Evolutionary conservation across 2,329 filamentous ascomycete species (phyloP).

Genomic region (Pseudophaeomoniella oleicola): DNA sequence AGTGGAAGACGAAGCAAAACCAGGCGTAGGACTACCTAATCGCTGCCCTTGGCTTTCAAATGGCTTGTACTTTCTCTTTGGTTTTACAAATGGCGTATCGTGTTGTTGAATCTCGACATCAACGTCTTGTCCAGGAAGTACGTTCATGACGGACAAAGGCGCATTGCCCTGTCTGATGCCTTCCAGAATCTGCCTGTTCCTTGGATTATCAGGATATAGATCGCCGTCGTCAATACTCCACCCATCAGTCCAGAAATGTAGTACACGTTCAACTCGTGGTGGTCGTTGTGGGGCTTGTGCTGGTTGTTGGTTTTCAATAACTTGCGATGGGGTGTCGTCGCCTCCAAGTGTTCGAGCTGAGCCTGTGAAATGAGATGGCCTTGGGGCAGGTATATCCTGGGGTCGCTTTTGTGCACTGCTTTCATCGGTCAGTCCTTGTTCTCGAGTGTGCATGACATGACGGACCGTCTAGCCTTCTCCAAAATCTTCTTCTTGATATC

Average conservation of each 20-base stretch:
- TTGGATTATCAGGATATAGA: constrained; percentile 47
- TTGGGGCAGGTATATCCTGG: constrained; percentile 27
- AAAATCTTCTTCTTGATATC: constrained; percentile 36
- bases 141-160: constrained; percentile 48
- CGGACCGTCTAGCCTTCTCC: constrained; percentile 27
- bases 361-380: constrained; percentile 39
- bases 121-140: constrained; percentile 47
- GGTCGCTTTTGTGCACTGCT: constrained; percentile 6
- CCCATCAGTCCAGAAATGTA: constrained; percentile 52
- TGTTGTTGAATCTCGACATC: constrained; percentile 52
- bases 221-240: constrained; percentile 53
- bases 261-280: constrained; percentile 40
- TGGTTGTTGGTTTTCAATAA: constrained; percentile 37
- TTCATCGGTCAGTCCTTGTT: constrained; percentile 3
- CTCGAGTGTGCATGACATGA: not conserved
- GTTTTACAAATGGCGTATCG: constrained; percentile 42
- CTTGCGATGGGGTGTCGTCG: constrained; percentile 44
- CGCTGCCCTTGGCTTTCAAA: constrained; percentile 46
- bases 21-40: constrained; percentile 49
- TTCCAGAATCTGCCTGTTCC: constrained; percentile 45
- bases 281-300: constrained; percentile 22
- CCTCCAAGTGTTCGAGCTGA: constrained; percentile 51
- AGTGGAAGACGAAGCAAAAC: constrained; percentile 17
- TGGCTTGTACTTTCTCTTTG: constrained; percentile 50
- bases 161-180: constrained; percentile 50